Evolutionary conservation across 1,284 basidiomycete species (phyloP).

Genomic region (Mycosarcoma maydis): DNA sequence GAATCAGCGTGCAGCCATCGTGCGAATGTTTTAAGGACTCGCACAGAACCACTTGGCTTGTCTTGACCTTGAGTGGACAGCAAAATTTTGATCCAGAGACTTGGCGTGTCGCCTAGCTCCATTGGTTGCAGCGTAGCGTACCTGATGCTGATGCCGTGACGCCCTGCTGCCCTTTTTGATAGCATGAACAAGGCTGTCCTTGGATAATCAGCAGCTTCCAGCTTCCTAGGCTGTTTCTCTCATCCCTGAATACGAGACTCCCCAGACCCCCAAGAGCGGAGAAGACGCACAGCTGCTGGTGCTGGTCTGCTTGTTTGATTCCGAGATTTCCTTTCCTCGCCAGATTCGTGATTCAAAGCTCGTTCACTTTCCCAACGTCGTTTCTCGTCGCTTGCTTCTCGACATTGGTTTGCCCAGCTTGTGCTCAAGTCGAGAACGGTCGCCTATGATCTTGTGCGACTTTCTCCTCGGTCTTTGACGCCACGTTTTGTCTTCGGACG

Average conservation of each 20-base stretch:
- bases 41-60: no score
- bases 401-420: neutral
- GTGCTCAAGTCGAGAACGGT: neutral
- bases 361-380: no score
- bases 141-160: neutral
- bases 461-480: neutral
- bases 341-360: neutral
- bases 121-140: no score
- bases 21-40: no score
- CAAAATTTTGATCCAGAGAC: no score
- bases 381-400: neutral
- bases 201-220: conserved; percentile 3
- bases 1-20: no score
- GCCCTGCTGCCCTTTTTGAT: neutral
- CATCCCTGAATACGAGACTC: no score
- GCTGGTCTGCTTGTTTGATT: neutral
- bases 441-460: neutral
- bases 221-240: no score
- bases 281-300: neutral
- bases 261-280: no score
- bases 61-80: no score
- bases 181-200: neutral
- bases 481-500: conserved; percentile 6
- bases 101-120: no score
- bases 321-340: neutral